Evolutionary conservation across 805 yeast genomes (phyloP).

Genomic region (Suhomyces prunicola): DNA sequence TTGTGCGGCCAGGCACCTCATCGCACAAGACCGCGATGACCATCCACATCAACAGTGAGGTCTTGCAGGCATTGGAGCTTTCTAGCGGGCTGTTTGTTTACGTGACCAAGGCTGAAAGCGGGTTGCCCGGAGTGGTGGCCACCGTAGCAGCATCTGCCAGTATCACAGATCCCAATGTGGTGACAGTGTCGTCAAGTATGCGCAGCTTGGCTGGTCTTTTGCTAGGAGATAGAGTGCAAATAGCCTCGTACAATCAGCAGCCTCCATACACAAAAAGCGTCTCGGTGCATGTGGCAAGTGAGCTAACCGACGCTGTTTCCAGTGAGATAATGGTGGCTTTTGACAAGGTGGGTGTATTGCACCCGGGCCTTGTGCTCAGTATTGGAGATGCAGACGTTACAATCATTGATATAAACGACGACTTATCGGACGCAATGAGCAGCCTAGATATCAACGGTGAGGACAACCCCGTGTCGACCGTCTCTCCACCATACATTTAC

Average conservation of each 20-base stretch:
- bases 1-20: slow-evolving; percentile 34
- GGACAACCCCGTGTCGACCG: slow-evolving; percentile 17
- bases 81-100: slow-evolving; percentile 44
- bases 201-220: slow-evolving; percentile 39
- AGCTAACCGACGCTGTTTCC: slow-evolving; percentile 13
- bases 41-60: slow-evolving; percentile 40
- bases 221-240: slow-evolving; percentile 45
- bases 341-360: slow-evolving; percentile 56
- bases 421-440: slow-evolving; percentile 35
- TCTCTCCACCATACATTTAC: slow-evolving; percentile 50
- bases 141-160: slow-evolving; percentile 36
- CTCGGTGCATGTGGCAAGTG: slow-evolving; percentile 12
- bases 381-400: slow-evolving; percentile 18
- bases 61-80: slow-evolving; percentile 47
- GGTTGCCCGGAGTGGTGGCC: slow-evolving; percentile 44
- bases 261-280: slow-evolving; percentile 38
- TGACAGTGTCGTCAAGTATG: slow-evolving; percentile 22
- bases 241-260: slow-evolving; percentile 46
- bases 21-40: slow-evolving; percentile 18
- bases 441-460: slow-evolving; percentile 26
- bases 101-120: slow-evolving; percentile 41
- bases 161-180: slow-evolving; percentile 26
- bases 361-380: slow-evolving; percentile 50
- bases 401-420: slow-evolving; percentile 19
- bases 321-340: slow-evolving; percentile 40